These are phyloP conservation scores for Wickerhamiella dianesei DNA, from an alignment of 805 yeast species.

Conservation along the genomic window DNA sequence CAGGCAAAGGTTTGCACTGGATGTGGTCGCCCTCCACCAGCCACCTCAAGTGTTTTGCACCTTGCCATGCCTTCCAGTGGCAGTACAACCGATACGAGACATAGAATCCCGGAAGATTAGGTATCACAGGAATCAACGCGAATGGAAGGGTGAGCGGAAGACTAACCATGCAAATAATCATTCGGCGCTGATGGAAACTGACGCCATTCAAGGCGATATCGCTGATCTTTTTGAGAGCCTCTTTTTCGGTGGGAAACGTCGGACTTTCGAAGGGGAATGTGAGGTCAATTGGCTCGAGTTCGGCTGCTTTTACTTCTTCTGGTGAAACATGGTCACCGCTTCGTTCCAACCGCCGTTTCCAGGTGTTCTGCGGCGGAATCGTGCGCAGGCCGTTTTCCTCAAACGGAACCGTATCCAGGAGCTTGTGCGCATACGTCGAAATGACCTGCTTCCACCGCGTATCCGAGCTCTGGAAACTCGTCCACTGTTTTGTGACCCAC, in stretches of 20 bases:
- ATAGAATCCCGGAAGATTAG: conserved; percentile 87
- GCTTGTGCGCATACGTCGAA: conserved; percentile 37
- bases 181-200: conserved; percentile 41
- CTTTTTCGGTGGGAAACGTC: conserved; percentile 21
- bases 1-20: conserved; percentile 16
- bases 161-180: conserved; percentile 40
- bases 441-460: conserved; percentile 43
- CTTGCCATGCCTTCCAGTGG: conserved; percentile 63
- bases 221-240: conserved; percentile 27
- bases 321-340: conserved; percentile 17
- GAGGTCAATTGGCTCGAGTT: conserved; percentile 26
- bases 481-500: conserved; percentile 51
- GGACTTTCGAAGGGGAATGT: conserved; percentile 36
- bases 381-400: conserved; percentile 63
- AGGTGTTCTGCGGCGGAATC: conserved; percentile 54
- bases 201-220: conserved; percentile 33
- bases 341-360: conserved; percentile 37
- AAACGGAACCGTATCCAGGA: conserved; percentile 59
- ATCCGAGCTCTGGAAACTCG: conserved; percentile 41
- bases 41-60: conserved; percentile 53
- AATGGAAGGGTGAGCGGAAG: conserved; percentile 73
- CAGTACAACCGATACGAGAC: conserved; percentile 71
- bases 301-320: conserved; percentile 10
- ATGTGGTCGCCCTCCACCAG: conserved; percentile 37
- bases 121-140: conserved; percentile 70